Evolutionary conservation across 2,329 filamentous ascomycete species (phyloP), one percentile per base, ranked within the genome.

Genomic region (Trichoderma aggressivum): DNA sequence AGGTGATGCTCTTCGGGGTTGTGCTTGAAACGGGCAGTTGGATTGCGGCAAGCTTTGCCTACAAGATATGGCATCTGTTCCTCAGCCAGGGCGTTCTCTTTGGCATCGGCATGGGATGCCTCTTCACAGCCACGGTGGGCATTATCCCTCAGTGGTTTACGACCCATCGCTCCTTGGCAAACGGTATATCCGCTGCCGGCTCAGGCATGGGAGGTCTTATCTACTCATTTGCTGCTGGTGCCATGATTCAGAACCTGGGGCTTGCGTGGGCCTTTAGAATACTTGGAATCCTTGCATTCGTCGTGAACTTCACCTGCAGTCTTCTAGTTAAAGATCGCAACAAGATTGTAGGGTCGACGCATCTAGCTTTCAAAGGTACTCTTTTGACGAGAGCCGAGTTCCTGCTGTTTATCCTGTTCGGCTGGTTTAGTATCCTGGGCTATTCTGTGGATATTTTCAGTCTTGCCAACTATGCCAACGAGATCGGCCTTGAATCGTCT

Each of bases 361-460:
- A 92, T 75, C 81, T 87, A 3, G 86, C 90, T 2, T 94, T 94
- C 75, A 89, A 93, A 76, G 82, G 85, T 50, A 80, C 79, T 5
- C 83, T 94, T 1, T 88, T 94, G 78, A 86, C 82, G 73, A 84
- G 86, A 5, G 76, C 82, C 0, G 88, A 93, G 76, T 94, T 91
- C 74, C 78, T 90, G 30, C 81, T 94, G 2, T 83, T 93, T 14
- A 79, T 93, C 47, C 84, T 81, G 3, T 96, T 90, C 83, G 90
- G 90, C 8, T 89, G 90, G 79, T 89, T 94, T 73, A 90, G 87
- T 72, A 88, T 94, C 81, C 81, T 95, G 16, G 91, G 87, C 6
- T 95, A 95, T 75, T 86, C 92, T 30, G 90, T 93, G 5, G 84
- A 94, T n/a, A 86, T 94, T 58, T 95, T 94, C 80, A 91, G 89